Evolutionary conservation across 2,329 filamentous ascomycete genomes (phyloP), one percentile per base, ranked within the genome.

Genomic region (Leptographium flavum): DNA sequence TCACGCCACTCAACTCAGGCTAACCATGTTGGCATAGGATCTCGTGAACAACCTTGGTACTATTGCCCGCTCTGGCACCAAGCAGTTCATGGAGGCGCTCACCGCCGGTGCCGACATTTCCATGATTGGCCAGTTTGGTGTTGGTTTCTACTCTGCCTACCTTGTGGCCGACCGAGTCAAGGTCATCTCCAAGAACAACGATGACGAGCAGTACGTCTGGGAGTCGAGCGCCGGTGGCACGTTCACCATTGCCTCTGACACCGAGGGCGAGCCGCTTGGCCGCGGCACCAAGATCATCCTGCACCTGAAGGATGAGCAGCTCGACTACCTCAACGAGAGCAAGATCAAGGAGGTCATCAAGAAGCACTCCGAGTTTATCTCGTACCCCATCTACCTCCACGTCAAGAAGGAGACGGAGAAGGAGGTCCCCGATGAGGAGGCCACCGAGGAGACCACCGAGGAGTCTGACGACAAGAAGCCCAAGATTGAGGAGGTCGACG

Each of bases 321-420:
- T 74, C 55, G 92, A 96, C 68, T 98, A 94, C 81, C 76, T 96
- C 57, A 93, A 96, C 70, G 92, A 98, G 83, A 77, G 77, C 76
- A 92, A 90, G 79, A 83, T 98, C 77, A 98, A 98, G 85, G 92
- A 98, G 78, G 90, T 98, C 56, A 88, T 98, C 77, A 96, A 96
- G 87, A 98, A 98, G 86, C 92, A 98, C 84, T 96, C 92, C 64
- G 92, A 98, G 76, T 98, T 98, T 79, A 98, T 98, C 76, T 96
- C 92, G 43, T 98, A 98, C 79, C 92, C 92, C 63, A 98, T 98
- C 83, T 98, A 95, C 79, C 90, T 98, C 57, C 92, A 98, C 74
- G 88, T 98, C 63, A 71, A 84, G 67, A 98, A 98, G 84, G 92
- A 98, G 85, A 88, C 82, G 55, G 92, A 98, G 85, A 95, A 78